Evolutionary conservation across 306 rosid genomes (phyloP).

Genomic region (Oxytropis ochrocephala): DNA sequence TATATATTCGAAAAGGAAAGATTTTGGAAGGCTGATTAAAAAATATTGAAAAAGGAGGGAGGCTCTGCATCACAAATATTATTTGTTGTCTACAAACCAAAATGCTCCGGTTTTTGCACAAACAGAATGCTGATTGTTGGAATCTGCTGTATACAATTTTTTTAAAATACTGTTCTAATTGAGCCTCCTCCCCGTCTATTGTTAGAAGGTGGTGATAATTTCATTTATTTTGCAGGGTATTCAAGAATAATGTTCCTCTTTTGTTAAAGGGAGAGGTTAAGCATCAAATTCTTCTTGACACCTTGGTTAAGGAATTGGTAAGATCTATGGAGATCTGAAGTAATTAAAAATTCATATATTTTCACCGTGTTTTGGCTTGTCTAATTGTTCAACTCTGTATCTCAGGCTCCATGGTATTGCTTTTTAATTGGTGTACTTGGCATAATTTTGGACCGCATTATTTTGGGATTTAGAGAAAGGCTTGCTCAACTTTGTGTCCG

Average conservation of each 20-base stretch:
- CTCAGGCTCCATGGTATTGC: no score
- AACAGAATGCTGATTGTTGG: not conserved
- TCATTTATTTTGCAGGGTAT: no score
- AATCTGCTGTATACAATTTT: conserved; percentile 10
- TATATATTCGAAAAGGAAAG: not conserved
- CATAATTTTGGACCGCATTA: no score
- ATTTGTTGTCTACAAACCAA: not conserved
- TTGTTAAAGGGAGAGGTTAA: no score
- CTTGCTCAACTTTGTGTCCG: no score
- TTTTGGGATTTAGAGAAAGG: no score
- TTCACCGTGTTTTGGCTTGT: not conserved
- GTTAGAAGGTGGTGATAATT: no score
- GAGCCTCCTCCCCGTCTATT: no score
- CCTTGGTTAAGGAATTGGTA: conserved; percentile 57
- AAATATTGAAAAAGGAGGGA: conserved; percentile 4
- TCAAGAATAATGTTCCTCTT: no score
- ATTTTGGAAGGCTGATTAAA: not conserved
- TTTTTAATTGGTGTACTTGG: no score
- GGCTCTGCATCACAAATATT: not conserved
- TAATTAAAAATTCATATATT: not conserved
- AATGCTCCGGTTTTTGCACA: not conserved
- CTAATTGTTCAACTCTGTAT: no score
- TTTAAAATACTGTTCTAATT: not conserved
- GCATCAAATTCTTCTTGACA: no score
- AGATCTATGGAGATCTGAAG: conserved; percentile 31